Evolutionary conservation across 192 early-diverging fungal genomes (phyloP).

Genomic region (Phycomyces blakesleeanus): DNA sequence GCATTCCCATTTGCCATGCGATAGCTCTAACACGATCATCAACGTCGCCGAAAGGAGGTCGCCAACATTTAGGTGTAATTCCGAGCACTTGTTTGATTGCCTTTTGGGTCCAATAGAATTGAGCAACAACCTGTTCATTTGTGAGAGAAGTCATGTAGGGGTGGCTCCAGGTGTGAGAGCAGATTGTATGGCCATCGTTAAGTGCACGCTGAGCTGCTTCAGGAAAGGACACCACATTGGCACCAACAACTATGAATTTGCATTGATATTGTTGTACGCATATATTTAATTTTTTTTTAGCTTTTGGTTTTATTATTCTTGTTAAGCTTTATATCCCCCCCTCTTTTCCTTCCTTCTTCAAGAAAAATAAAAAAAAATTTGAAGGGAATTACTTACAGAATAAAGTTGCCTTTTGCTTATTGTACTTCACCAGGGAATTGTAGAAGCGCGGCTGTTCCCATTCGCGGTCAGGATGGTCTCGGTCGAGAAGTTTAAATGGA

Average conservation of each 20-base stretch:
- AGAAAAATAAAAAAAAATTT: no score
- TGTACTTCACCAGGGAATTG: slow-evolving; percentile 31
- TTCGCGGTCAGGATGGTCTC: slow-evolving; percentile 5
- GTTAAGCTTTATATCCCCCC: no score
- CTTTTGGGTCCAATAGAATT: slow-evolving; percentile 53
- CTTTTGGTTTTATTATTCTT: no score
- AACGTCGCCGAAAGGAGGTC: slow-evolving; percentile 55
- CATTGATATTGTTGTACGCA: no score
- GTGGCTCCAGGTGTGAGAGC: slow-evolving; percentile 64
- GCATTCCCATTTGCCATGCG: slow-evolving; percentile 46
- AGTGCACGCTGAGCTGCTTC: slow-evolving; percentile 30
- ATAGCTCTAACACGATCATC: slow-evolving; percentile 56
- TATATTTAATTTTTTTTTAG: no score
- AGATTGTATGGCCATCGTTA: slow-evolving; percentile 54
- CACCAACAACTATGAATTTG: slow-evolving; percentile 34
- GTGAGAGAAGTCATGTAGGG: slow-evolving; percentile 45
- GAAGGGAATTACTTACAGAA: slow-evolving; percentile 33
- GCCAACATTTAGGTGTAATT: slow-evolving; percentile 43
- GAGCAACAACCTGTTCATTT: slow-evolving; percentile 56
- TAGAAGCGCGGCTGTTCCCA: slow-evolving; percentile 39
- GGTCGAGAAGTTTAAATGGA: slow-evolving; percentile 26
- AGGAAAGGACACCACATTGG: slow-evolving; percentile 31
- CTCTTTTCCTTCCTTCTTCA: no score
- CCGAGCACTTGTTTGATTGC: slow-evolving; percentile 43
- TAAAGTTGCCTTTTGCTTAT: slow-evolving; percentile 39